Evolutionary conservation across 1,284 basidiomycete species (phyloP), one percentile per base, ranked within the genome.

Genomic region (Trametes hirsuta): DNA sequence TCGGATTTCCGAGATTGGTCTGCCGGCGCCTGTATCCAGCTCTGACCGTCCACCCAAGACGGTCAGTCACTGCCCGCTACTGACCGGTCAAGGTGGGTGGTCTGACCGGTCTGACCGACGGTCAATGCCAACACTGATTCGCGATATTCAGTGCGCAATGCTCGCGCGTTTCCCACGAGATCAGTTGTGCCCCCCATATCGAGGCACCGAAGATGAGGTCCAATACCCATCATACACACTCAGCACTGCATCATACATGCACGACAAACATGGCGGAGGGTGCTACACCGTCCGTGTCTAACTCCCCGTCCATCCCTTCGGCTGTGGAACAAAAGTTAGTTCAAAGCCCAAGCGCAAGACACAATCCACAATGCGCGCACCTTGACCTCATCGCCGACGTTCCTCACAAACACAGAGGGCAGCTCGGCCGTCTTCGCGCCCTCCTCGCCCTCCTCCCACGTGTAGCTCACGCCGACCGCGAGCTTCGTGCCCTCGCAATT

Each of bases 391-490:
- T 79, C 78, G 4, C 78, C 78, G 6, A 76, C 67, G 14, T 70
- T 71, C 55, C 74, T 69, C 18, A 81, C 67, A 52, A 68, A 76
- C 6, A 81, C 69, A 25, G 70, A 71, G 0, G 76, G 76, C 35
- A 70, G 66, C 60, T 79, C 79, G 3, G 77, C 75, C 35, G 72
- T 79, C 73, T 81, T 85, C 42, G 81, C 72, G 9, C 88, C 90
- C 37, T 82, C 83, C 66, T 91, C 90, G 9, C 91, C 93, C 61
- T 93, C 88, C 68, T 97, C 94, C 90, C 93, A 92, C 5, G 86
- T 92, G 77, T 95, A 94, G 64, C 92, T 89, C 8, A 88, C 85
- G 0, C 86, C 95, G 35, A 95, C 84, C 1, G 93, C 95, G 11
- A 97, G 77, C 67, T 87, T 87, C 22, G 84, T 84, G 0, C 95